Base-by-base conservation (phyloP, 352 stramenopile genomes). In the Thalassiosira sp. region DNA sequence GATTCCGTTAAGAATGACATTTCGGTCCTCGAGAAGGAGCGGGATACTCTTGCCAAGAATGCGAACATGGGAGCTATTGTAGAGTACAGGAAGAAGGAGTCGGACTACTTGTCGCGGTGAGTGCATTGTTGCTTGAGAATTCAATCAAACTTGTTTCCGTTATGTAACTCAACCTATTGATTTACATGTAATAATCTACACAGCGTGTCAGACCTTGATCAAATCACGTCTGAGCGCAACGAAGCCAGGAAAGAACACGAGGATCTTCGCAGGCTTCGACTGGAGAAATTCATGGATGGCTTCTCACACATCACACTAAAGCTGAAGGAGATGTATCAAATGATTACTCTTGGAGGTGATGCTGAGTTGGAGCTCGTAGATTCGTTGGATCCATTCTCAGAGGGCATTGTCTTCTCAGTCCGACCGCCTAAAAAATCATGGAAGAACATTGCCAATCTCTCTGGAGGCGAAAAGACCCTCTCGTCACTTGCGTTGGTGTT, bases 311-410 rank as follows among this genome's bases (percentile, higher is more conserved):
- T 99, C 86, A 99, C 97, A 25, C 90, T 99, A 40, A 99, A 99
- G 81, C 89, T 99, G 16, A 99, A 99, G 90, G 97, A 99, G 76
- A 99, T 99, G 97, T 99, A 99, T 76, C 96, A 99, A 86, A 98
- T 98, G 95, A 94, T 95, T 57, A 95, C 88, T 35, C 72, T 95
- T 35, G 88, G 88, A 42, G 87, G 87, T 35, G 97, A 99, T 85
- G 97, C 97, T 3, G 97, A 99, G 79, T 83, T 99, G 16, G 97
- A 99, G 77, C 94, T 99, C 16, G 96, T 99, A 5, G 97, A 99
- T 79, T 98, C 96, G 3, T 81, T 99, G 45, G 97, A 99, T 87
- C 97, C 97, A 35, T 99, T 99, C 88, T 98, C 95, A 1, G 96
- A 99, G 79, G 97, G 97, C 31, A 97, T 99, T 58, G 97, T 99